These are phyloP conservation scores for Plantago ovata DNA, from an alignment of 257 asterid genomes.

Conservation along the genomic window DNA sequence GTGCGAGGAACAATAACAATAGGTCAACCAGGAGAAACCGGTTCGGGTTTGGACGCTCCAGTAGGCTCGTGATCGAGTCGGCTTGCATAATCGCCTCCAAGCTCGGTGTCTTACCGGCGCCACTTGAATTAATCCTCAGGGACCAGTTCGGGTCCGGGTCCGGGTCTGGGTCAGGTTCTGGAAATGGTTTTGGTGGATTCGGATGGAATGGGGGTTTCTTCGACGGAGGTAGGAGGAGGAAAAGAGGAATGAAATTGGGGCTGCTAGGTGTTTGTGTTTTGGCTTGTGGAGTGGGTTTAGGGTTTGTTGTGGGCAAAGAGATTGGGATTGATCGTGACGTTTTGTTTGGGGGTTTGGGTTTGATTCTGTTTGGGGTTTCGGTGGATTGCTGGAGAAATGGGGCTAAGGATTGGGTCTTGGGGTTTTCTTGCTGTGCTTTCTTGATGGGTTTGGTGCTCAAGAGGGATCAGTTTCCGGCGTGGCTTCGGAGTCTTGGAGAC, in stretches of 20 bases:
- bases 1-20: constrained; percentile 34
- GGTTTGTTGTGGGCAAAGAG: constrained; percentile 28
- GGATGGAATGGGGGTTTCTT: constrained; percentile 39
- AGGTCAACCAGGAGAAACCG: constrained; percentile 34
- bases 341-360: constrained; percentile 37
- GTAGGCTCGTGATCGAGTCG: constrained; percentile 46
- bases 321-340: constrained; percentile 41
- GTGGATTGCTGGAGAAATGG: constrained; percentile 26
- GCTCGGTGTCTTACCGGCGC: constrained; percentile 62
- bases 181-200: constrained; percentile 36
- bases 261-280: constrained; percentile 36
- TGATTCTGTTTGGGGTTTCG: constrained; percentile 48
- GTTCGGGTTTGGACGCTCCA: constrained; percentile 38
- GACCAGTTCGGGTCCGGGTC: constrained; percentile 59
- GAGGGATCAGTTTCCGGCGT: constrained; percentile 36
- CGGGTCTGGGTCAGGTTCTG: constrained; percentile 42
- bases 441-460: constrained; percentile 40
- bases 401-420: constrained; percentile 51
- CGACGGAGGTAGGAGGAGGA: constrained; percentile 43
- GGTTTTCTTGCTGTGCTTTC: constrained; percentile 71
- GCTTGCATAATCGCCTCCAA: constrained; percentile 63
- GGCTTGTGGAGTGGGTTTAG: constrained; percentile 23
- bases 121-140: constrained; percentile 43
- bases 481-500: constrained; percentile 21
- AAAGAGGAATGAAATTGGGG: constrained; percentile 30